A percentile compares a stretch with the other conserved stretches of the same genome.
These are phyloP conservation scores for Chaetomium fimeti DNA, from an alignment of 495 filamentous ascomycete genomes.

Conservation along the genomic window DNA sequence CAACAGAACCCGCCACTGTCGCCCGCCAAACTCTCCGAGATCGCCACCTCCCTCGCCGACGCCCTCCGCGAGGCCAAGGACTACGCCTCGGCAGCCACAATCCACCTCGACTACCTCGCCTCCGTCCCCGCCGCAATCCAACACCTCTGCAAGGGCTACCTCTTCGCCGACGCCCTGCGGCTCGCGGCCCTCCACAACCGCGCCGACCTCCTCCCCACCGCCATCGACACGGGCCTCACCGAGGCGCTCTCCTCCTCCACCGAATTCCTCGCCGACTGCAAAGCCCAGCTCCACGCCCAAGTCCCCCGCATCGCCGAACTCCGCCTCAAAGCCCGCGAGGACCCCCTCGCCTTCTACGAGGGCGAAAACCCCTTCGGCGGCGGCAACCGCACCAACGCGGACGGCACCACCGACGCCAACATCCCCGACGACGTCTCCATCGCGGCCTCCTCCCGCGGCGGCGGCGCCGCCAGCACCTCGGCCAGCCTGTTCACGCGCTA, in stretches of 20 bases:
- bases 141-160: conserved; percentile 76
- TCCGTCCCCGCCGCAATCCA: conserved; percentile 65
- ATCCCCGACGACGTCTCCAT: conserved; percentile 90
- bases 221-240: conserved; percentile 71
- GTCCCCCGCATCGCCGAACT: conserved; percentile 81
- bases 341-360: conserved; percentile 77
- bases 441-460: conserved; percentile 74
- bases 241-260: conserved; percentile 76
- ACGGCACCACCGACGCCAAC: conserved; percentile 61
- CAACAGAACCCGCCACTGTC: conserved; percentile 58
- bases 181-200: conserved; percentile 50
- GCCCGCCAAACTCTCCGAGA: conserved; percentile 54
- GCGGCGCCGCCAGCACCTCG: conserved; percentile 52
- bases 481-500: conserved; percentile 89
- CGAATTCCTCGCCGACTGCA: conserved; percentile 90
- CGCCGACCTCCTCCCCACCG: conserved; percentile 48
- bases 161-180: conserved; percentile 80
- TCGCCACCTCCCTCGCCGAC: conserved; percentile 67
- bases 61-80: conserved; percentile 77
- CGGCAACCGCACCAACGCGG: conserved; percentile 32
- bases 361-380: conserved; percentile 53
- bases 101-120: conserved; percentile 75
- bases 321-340: conserved; percentile 70
- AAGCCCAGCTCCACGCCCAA: conserved; percentile 75
- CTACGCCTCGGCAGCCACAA: conserved; percentile 71